These are phyloP conservation scores for Chernovozyma aurita DNA, from an alignment of 1,139 yeast genomes.

Conservation along the genomic window DNA sequence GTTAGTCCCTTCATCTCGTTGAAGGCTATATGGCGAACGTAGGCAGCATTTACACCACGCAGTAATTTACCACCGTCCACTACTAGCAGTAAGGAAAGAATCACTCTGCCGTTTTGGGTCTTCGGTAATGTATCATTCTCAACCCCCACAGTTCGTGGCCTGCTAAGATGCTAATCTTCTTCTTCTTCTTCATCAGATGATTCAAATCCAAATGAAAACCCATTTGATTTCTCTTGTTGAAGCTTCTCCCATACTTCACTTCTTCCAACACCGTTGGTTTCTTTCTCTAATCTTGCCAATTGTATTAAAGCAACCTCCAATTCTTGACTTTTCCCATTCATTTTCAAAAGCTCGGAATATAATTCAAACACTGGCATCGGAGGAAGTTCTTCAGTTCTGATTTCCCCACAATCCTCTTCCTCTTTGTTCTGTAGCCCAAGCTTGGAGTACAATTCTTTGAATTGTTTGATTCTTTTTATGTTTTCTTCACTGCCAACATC, in stretches of 20 bases:
- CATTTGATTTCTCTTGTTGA: slow-evolving; percentile 6
- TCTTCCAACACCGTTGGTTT: slow-evolving; percentile 14
- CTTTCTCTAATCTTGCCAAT: slow-evolving; percentile 22
- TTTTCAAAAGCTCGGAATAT: slow-evolving; percentile 42
- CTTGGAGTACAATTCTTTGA: slow-evolving; percentile 10
- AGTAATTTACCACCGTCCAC: no score
- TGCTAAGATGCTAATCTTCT: background rate
- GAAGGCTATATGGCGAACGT: no score
- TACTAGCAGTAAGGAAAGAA: no score
- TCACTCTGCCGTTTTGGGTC: no score
- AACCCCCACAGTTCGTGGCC: no score
- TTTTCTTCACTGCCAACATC: slow-evolving; percentile 7
- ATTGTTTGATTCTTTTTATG: slow-evolving; percentile 14
- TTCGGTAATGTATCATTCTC: no score
- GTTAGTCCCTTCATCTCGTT: no score
- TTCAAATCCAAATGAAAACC: slow-evolving; percentile 32
- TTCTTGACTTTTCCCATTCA: slow-evolving; percentile 26
- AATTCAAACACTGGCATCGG: slow-evolving; percentile 57
- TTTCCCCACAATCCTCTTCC: slow-evolving; percentile 43
- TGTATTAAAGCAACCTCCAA: slow-evolving; percentile 30
- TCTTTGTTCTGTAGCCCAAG: slow-evolving; percentile 7
- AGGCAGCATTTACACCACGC: no score
- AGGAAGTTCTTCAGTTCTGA: slow-evolving; percentile 24
- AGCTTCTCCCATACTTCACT: slow-evolving; percentile 22
- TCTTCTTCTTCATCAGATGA: slow-evolving; percentile 18